Base-by-base conservation (phyloP, 257 asterid genomes). In the Scutellaria baicalensis region DNA sequence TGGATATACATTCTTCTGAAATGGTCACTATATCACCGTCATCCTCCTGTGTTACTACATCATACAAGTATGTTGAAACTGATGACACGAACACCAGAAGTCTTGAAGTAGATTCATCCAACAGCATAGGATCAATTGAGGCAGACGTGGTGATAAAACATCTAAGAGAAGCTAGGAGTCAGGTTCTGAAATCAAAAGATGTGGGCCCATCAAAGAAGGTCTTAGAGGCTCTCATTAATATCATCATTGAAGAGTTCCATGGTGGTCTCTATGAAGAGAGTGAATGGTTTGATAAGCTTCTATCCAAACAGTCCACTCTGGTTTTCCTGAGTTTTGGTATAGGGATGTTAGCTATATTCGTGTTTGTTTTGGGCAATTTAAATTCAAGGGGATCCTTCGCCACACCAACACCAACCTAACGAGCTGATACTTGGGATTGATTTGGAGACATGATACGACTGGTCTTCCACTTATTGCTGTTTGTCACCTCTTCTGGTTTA, bases 351-450 rank as follows among this genome's bases (percentile, higher is more conserved):
- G 74, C 77, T 18, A 31, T 81, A 10, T 54, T 72, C 59, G 63
- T 75, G 35, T 38, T 65, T 64, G 59, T 77, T 72, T 60, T 66
- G 70, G 27, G 66, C 64, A 47, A 43, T 55, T 77, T 27, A 11
- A 78, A 77, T 44, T 74, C 35, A 6, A 31, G 17, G 11, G 64
- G 39, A 72, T 50, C 74, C 68, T 35, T 1, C 21, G 50, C 23
- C 23, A 75, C 84, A 65, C 70, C 77, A 44, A 43, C 79, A 54
- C 95, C 96, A 59, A 88, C 91, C 52, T 89, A 77, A 81, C 54
- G 59, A 6, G 0, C 33, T 38, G 72, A 44, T 17, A 17, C 63
- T 18, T 59, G 61, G 20, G 47, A 63, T 31, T 35, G 59, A 71
- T 39, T 23, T 9, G 27, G 33, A 59, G 21, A 59, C 27, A 55